Base-by-base conservation (phyloP, 495 filamentous ascomycete species). In the Alectoria sarmentosa region DNA sequence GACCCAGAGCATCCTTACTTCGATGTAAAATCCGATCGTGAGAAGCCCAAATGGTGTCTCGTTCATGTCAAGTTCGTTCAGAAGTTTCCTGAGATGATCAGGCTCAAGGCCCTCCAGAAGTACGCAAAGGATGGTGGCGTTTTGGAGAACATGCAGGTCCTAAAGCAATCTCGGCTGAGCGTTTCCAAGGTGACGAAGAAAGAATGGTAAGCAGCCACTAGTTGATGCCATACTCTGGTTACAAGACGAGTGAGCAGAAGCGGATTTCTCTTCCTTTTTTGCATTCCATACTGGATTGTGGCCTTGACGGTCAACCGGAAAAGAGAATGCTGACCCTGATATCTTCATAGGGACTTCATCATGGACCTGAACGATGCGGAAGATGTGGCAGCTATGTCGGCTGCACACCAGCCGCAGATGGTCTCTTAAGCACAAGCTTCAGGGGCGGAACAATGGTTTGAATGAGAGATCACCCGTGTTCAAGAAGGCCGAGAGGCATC, bases 21-120 rank as follows among this genome's bases (percentile, higher is more conserved):
- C 70, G 93, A 96, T 72, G 75, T 88, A 11, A 90, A 88, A 68
- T 81, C 83, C 44, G 82, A 75, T 8, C 85, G 82, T n/a, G 83
- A 87, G n/a, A 83, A 88, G 48, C 91, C 91, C 11, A 92, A 87
- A 71, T 98, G 94, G 94, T 87, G 84, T 44, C 82, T 90, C 46
- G 94, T 98, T 28, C 87, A 93, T 61, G 94, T 98, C 55, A 80
- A 86, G 70, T 96, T 96, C 73, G 82, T 86, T 60, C 83, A 82
- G 70, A 96, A 95, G 75, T 88, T 98, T 66, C 72, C 74, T n/a
- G 78, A 82, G n/a, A 80, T 85, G 6, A 80, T 97, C 59, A 84
- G 82, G 13, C 78, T 97, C 63, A 82, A 83, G 65, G 88, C 92
- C 69, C 81, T 98, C 49, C 88, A 91, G 70, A 80, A 78, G 44